phyloP scores from a whole-genome alignment of 2,329 filamentous ascomycete genomes.

The Dactylellina sp. region DNA sequence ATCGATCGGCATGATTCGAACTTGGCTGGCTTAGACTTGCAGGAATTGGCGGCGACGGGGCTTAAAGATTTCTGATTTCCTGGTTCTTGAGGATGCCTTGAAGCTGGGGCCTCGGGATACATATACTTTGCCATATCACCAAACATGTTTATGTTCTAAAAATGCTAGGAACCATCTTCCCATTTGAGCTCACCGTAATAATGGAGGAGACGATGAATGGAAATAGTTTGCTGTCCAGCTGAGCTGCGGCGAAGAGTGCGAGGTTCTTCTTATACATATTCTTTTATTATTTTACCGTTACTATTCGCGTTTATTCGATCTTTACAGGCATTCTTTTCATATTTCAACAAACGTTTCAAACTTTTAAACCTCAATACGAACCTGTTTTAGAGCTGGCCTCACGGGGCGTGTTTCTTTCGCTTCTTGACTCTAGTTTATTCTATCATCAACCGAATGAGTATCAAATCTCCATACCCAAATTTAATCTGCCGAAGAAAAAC shows the following conservation, averaged over 20 bases:
- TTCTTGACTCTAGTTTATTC: constrained; percentile 8
- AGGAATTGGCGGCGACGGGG: constrained; percentile 3
- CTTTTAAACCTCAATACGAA: constrained; percentile 32
- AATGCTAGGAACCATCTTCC: constrained; percentile 6
- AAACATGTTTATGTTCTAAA: no score
- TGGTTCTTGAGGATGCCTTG: no score
- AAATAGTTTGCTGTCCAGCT: constrained; percentile 44
- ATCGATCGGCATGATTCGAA: constrained; percentile 36
- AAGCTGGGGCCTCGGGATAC: constrained; percentile 6
- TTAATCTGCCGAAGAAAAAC: constrained; percentile 23
- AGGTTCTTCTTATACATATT: constrained; percentile 53
- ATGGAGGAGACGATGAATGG: constrained; percentile 27
- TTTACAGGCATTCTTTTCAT: constrained; percentile 4
- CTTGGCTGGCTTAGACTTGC: neutral
- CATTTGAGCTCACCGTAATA: constrained; percentile 5
- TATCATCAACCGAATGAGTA: constrained; percentile 22
- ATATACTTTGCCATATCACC: constrained; percentile 27
- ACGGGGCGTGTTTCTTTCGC: constrained; percentile 11
- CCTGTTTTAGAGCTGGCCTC: constrained; percentile 48
- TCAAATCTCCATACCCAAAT: no score
- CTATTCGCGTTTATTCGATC: constrained; percentile 34
- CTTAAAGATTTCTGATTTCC: neutral
- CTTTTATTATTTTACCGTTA: constrained; percentile 52
- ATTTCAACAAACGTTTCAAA: constrained; percentile 13
- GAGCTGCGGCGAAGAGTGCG: constrained; percentile 45